Evolutionary conservation across 768 basidiomycete genomes (phyloP), one percentile per base, ranked within the genome.

Genomic region (Mycena sanguinolenta): DNA sequence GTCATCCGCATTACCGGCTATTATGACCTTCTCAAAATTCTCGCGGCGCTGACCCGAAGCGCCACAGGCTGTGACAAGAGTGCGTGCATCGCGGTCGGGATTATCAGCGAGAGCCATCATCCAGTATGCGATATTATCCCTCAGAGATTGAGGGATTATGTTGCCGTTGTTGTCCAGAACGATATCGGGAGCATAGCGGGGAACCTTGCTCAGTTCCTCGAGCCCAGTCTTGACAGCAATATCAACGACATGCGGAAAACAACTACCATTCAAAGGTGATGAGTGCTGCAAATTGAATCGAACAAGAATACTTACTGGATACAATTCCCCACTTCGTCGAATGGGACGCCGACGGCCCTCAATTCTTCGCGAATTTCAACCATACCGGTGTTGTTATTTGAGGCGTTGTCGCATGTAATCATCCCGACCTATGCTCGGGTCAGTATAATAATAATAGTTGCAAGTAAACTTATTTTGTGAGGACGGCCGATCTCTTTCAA

Each of bases 21-120:
- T 32, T 14, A 76, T 74, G 3, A 52, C 53, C 30, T n/a, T 17
- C 73, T 89, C 87, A 66, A 86, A 90, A 0, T 89, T 61, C 17
- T 73, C 69, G 6, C 67, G 63, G 1, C 73, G 63, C 21, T 66
- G 61, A 6, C 73, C 74, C 0, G 73, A 76, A 10, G 58, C 72
- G 32, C 67, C 63, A 34, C 63, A 70, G 17, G 72, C 72, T 3
- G 69, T 63, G 8, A 76, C 64, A 10, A 64, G 21, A 1, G 6
- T 8, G 1, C 46, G 86, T 4, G 88, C 86, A 14, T 83, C 88
- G 83, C 46, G 52, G 59, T 57, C 1, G 65, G 65, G n/a, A n/a
- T n/a, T n/a, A 39, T 59, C 57, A 16, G 16, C 17, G 12, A 25
- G 7, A 4, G 59, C 16, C 0, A 49, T 57, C 4, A 14, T 9